Conservation (phyloP, 2,329 filamentous ascomycete genomes). For the Chalaropsis thielavioides region DNA sequence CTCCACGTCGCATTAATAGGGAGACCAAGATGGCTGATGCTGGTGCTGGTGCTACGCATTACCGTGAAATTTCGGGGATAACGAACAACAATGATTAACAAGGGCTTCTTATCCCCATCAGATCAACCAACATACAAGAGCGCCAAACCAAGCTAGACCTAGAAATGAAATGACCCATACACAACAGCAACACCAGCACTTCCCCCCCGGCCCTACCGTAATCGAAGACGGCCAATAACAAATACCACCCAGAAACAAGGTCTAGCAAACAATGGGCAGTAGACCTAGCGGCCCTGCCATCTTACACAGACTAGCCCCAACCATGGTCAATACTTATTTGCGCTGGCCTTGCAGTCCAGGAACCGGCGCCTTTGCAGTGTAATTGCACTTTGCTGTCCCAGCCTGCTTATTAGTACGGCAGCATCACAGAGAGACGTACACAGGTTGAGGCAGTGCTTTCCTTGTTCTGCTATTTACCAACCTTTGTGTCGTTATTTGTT, state of each 20-base stretch:
- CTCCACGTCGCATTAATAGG: background rate
- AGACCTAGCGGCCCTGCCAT: too few species aligned
- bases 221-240: too few species aligned
- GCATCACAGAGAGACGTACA: background rate
- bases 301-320: too few species aligned
- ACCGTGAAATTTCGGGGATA: background rate
- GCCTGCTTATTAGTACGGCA: background rate
- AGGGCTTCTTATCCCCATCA: background rate
- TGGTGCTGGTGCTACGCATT: background rate
- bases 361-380: background rate
- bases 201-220: too few species aligned
- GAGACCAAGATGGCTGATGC: background rate
- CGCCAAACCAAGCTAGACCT: background rate
- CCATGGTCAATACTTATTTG: background rate
- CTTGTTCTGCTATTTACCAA: too few species aligned
- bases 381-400: background rate
- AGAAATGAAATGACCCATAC: background rate
- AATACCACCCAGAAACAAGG: too few species aligned
- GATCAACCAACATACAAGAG: background rate
- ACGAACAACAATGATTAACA: background rate
- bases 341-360: background rate
- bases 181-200: background rate
- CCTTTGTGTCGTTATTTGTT: too few species aligned
- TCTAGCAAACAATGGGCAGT: too few species aligned
- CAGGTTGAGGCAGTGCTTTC: background rate